phyloP scores from a whole-genome alignment of 1,284 basidiomycete species.

The Heterobasidion parviporum region DNA sequence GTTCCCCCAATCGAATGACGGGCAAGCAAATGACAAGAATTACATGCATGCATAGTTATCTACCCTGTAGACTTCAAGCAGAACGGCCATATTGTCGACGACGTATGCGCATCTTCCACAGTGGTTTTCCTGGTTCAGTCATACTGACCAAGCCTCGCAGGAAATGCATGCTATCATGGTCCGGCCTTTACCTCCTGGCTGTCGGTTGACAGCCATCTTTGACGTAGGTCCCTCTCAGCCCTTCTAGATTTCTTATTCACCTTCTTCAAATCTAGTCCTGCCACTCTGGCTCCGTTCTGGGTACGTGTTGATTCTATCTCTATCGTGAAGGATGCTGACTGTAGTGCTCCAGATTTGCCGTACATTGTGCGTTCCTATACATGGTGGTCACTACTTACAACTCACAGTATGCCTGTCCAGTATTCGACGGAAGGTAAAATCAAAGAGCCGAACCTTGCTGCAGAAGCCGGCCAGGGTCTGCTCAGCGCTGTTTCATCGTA shows the following conservation, averaged over 20 bases:
- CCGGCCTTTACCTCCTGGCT: constrained; percentile 70
- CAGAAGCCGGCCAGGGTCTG: constrained; percentile 72
- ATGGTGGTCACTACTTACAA: background rate
- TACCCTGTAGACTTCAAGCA: constrained; percentile 76
- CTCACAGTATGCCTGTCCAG: constrained; percentile 21
- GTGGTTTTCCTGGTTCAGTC: background rate
- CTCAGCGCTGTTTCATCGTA: constrained; percentile 65
- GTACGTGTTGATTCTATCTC: constrained; percentile 14
- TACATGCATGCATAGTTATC: constrained; percentile 45
- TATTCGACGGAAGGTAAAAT: constrained; percentile 92
- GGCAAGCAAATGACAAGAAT: background rate
- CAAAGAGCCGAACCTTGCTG: constrained; percentile 83
- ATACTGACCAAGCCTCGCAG: constrained; percentile 24
- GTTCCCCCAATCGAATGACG: constrained; percentile 6
- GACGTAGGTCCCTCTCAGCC: constrained; percentile 37
- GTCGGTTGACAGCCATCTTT: constrained; percentile 83
- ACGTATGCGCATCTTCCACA: constrained; percentile 40
- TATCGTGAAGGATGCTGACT: background rate
- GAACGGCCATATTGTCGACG: constrained; percentile 75
- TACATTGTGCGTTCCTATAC: constrained; percentile 20
- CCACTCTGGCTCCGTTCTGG: constrained; percentile 37
- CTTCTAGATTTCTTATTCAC: background rate
- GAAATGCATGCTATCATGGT: constrained; percentile 69
- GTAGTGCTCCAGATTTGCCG: constrained; percentile 26
- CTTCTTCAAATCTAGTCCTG: constrained; percentile 25